Conservation (phyloP, 495 filamentous ascomycete genomes). For the Corynascus novoguineensis region DNA sequence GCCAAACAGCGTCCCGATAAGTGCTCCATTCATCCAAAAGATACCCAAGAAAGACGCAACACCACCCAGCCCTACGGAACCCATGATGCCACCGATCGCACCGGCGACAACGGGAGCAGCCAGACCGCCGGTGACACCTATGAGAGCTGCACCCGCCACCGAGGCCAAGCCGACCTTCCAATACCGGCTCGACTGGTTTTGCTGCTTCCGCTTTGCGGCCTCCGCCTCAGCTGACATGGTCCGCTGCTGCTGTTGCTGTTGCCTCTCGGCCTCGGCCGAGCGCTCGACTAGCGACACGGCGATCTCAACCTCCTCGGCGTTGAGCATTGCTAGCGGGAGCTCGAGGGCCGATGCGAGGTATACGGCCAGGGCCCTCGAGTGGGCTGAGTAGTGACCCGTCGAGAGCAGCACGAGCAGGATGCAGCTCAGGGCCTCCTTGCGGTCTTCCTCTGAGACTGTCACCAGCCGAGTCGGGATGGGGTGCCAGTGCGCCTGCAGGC, state of each 20-base stretch:
- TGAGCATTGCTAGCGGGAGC: slow-evolving; percentile 53
- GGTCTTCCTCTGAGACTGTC: slow-evolving; percentile 37
- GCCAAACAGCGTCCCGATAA: slow-evolving; percentile 83
- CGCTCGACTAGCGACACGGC: slow-evolving; percentile 63
- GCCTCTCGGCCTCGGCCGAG: slow-evolving; percentile 23
- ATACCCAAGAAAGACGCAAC: slow-evolving; percentile 78
- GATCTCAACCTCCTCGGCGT: slow-evolving; percentile 63
- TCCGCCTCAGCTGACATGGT: slow-evolving; percentile 66
- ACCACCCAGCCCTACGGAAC: slow-evolving; percentile 75
- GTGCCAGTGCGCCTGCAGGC: slow-evolving; percentile 39
- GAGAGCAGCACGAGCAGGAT: slow-evolving; percentile 65
- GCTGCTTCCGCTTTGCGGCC: slow-evolving; percentile 58
- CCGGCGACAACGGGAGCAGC: slow-evolving; percentile 84
- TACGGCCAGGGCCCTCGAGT: slow-evolving; percentile 63
- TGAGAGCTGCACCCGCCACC: slow-evolving; percentile 79
- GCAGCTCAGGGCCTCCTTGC: slow-evolving; percentile 49
- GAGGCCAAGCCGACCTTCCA: slow-evolving; percentile 88
- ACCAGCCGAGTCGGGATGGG: slow-evolving; percentile 43
- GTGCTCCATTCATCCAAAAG: slow-evolving; percentile 70
- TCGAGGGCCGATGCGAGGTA: slow-evolving; percentile 59
- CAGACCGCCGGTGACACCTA: slow-evolving; percentile 82
- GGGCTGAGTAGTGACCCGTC: slow-evolving; percentile 64
- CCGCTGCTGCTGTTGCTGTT: slow-evolving; percentile 47
- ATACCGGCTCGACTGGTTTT: slow-evolving; percentile 54
- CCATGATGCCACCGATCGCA: slow-evolving; percentile 82